Percentiles rank a stretch among this genome's conserved stretches.
Conservation (phyloP, 768 basidiomycete species). For the Multifurca ochricompacta region DNA sequence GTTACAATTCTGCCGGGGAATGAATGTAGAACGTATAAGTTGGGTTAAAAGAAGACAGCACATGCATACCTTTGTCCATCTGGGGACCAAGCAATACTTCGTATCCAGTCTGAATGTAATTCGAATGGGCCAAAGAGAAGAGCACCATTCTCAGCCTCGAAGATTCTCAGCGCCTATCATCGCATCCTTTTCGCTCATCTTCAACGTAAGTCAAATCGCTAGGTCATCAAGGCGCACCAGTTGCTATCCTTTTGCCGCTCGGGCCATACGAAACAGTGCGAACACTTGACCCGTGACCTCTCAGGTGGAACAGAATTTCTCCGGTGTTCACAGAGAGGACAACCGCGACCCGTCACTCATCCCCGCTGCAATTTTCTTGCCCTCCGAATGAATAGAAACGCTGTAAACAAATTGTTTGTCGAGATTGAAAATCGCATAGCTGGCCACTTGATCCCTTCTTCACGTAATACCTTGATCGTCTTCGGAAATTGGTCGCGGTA, state of each 20-base stretch:
- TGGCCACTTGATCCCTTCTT: constrained; percentile 17
- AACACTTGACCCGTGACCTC: neutral
- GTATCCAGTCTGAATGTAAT: constrained; percentile 19
- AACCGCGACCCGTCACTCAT: neutral
- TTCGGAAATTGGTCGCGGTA: constrained; percentile 11
- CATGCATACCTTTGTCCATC: constrained; percentile 12
- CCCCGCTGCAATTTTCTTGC: constrained; percentile 11
- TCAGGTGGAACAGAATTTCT: neutral
- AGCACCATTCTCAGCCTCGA: constrained; percentile 23
- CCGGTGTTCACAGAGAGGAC: constrained; percentile 3
- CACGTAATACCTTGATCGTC: neutral
- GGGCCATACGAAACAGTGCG: constrained; percentile 5
- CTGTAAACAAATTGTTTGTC: neutral
- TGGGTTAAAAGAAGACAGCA: too few species aligned
- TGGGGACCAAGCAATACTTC: constrained; percentile 26
- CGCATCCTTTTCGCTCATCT: constrained; percentile 4
- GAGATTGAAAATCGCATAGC: constrained; percentile 17
- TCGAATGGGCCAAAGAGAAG: constrained; percentile 15
- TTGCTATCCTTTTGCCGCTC: constrained; percentile 13
- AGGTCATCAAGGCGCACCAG: neutral
- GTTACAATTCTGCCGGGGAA: constrained; percentile 12
- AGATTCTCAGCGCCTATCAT: constrained; percentile 23
- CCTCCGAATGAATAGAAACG: constrained; percentile 22
- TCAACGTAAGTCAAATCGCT: neutral
- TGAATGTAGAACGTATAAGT: neutral